A percentile compares a stretch with the other conserved stretches of the same genome.
These are phyloP conservation scores for Jackrogersella minutella DNA, from an alignment of 495 filamentous ascomycete genomes.

Conservation along the genomic window DNA sequence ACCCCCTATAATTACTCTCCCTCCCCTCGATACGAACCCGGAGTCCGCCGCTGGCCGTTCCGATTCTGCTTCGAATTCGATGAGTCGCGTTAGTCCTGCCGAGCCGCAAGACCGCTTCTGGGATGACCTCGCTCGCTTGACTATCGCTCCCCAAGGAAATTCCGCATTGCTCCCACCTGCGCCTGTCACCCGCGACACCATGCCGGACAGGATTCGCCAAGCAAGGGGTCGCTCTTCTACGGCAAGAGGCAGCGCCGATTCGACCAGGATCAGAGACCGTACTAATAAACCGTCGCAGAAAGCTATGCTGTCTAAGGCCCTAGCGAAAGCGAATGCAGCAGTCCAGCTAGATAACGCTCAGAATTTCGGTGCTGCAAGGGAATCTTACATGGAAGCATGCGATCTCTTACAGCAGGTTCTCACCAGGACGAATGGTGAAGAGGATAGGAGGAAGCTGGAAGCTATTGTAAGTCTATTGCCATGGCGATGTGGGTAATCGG, in stretches of 20 bases:
- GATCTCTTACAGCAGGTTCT: slow-evolving; percentile 86
- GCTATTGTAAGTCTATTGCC: slow-evolving; percentile 76
- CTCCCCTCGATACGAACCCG: slow-evolving; percentile 38
- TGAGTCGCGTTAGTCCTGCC: slow-evolving; percentile 29
- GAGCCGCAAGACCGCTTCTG: slow-evolving; percentile 33
- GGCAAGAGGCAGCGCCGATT: slow-evolving; percentile 52
- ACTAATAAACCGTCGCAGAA: slow-evolving; percentile 72
- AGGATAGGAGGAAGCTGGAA: slow-evolving; percentile 88
- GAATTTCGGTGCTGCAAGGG: slow-evolving; percentile 91
- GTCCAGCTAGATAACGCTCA: slow-evolving; percentile 94
- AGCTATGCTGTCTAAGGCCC: slow-evolving; percentile 92
- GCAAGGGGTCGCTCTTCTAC: slow-evolving; percentile 58
- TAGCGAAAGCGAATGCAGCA: slow-evolving; percentile 94
- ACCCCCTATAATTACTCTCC: slow-evolving; percentile 40
- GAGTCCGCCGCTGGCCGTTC: slow-evolving; percentile 28
- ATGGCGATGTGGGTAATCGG: background rate
- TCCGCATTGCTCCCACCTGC: slow-evolving; percentile 35
- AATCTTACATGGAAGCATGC: slow-evolving; percentile 92
- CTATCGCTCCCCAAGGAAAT: slow-evolving; percentile 25
- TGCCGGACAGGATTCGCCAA: slow-evolving; percentile 51
- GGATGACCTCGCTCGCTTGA: slow-evolving; percentile 27
- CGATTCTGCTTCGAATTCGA: slow-evolving; percentile 17
- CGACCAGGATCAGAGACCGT: slow-evolving; percentile 47
- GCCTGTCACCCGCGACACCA: slow-evolving; percentile 35
- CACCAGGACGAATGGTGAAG: slow-evolving; percentile 78